phyloP scores from a whole-genome alignment of 305 asterid genomes.

The Fraxinus ornus region DNA sequence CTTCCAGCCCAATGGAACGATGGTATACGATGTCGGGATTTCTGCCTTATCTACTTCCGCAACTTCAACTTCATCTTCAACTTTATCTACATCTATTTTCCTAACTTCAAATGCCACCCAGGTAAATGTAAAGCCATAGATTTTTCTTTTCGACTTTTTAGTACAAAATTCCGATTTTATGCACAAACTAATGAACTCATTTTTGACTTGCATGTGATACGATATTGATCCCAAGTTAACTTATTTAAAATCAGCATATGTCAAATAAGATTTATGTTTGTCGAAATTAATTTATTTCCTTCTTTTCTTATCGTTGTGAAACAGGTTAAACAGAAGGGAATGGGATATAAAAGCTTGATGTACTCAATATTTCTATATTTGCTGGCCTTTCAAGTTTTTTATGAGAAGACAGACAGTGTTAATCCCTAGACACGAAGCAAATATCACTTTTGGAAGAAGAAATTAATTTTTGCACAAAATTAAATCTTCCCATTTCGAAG shows the following conservation, averaged over 20 bases:
- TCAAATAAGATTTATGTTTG: neutral
- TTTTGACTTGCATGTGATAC: too few relatives aligned
- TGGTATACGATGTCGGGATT: conserved; percentile 76
- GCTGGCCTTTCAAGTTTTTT: conserved; percentile 44
- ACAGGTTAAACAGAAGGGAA: conserved; percentile 54
- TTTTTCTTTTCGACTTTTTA: neutral
- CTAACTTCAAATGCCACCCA: conserved; percentile 53
- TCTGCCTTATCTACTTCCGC: conserved; percentile 30
- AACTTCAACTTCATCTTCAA: conserved; percentile 32
- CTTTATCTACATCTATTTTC: conserved; percentile 46
- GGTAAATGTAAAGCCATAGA: conserved; percentile 37
- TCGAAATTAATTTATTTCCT: neutral
- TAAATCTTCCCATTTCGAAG: neutral
- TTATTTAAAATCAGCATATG: neutral
- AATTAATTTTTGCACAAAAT: neutral
- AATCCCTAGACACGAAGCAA: neutral
- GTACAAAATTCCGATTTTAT: neutral
- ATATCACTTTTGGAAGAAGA: conserved; percentile 24
- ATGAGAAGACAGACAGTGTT: conserved; percentile 39
- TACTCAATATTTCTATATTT: conserved; percentile 42
- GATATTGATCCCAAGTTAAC: neutral
- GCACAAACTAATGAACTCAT: too few relatives aligned
- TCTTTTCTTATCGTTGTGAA: conserved; percentile 4
- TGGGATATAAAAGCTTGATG: conserved; percentile 41
- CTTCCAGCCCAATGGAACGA: conserved; percentile 72